A percentile compares a stretch with the other conserved stretches of the same genome.
phyloP scores from a whole-genome alignment of 805 yeast species.

The Clavispora fructus region DNA sequence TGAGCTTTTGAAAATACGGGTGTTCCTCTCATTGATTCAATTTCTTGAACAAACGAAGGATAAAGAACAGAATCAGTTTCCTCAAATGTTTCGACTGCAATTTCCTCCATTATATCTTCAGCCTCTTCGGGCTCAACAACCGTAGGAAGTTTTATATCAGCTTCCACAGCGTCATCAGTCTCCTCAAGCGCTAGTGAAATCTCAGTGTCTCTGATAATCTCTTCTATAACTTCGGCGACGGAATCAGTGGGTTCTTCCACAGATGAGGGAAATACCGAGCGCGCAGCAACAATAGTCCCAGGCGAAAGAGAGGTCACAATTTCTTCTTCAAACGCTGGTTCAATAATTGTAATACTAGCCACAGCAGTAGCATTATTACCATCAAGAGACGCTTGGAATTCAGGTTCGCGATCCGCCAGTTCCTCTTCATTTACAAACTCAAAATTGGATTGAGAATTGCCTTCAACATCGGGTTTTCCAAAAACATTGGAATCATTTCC shows the following conservation, averaged over 20 bases:
- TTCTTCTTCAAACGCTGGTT: neutral
- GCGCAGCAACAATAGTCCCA: neutral
- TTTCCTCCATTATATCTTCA: neutral
- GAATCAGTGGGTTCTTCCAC: neutral
- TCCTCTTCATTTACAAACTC: too few species aligned
- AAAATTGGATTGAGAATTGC: too few species aligned
- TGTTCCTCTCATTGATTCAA: conserved; percentile 7
- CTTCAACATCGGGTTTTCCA: too few species aligned
- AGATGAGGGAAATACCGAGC: neutral
- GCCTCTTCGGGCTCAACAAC: conserved; percentile 9
- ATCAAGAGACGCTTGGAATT: too few species aligned
- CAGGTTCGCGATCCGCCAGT: too few species aligned
- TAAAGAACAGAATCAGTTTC: conserved; percentile 4
- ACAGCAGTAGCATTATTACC: too few species aligned
- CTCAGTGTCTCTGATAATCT: neutral
- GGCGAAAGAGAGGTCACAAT: neutral
- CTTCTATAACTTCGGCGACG: neutral
- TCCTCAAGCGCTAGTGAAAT: neutral
- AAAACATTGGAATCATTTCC: too few species aligned
- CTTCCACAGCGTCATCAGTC: neutral
- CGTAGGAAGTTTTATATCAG: neutral
- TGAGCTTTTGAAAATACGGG: neutral
- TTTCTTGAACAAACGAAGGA: conserved; percentile 10
- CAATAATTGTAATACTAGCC: neutral
- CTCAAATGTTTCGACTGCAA: conserved; percentile 6